Conservation (phyloP, 2,329 filamentous ascomycete species). For the Proliferodiscus dingleyae region DNA sequence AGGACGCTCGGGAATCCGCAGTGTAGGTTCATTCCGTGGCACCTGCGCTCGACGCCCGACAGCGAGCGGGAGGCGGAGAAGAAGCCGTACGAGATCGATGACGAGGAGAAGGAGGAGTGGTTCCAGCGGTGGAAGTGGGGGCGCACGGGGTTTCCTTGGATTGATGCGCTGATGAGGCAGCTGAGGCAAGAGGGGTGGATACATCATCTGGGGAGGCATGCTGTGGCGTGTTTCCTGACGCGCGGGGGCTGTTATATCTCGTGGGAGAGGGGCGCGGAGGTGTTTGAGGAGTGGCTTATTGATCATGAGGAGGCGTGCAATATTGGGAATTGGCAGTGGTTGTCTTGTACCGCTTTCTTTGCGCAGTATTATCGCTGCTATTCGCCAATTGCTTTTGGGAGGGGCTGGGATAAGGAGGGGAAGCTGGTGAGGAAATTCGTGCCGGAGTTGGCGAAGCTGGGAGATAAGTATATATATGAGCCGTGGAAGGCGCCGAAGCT, state of each 20-base stretch:
- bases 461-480: conserved; percentile 72
- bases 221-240: conserved; percentile 78
- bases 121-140: conserved; percentile 66
- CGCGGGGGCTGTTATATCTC: conserved; percentile 72
- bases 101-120: conserved; percentile 55
- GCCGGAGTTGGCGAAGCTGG: conserved; percentile 58
- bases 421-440: conserved; percentile 59
- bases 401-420: conserved; percentile 71
- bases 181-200: conserved; percentile 70
- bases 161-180: conserved; percentile 76
- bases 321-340: conserved; percentile 74
- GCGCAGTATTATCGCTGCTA: conserved; percentile 68
- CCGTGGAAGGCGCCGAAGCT: conserved; percentile 67
- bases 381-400: conserved; percentile 64
- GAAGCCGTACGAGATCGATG: conserved; percentile 61
- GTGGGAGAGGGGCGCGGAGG: conserved; percentile 74
- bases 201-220: conserved; percentile 71
- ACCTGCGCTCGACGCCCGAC: too few relatives aligned
- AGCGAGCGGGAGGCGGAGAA: too few relatives aligned
- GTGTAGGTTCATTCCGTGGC: conserved; percentile 75
- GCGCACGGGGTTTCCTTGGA: conserved; percentile 72
- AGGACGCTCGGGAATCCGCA: conserved; percentile 62
- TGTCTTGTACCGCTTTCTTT: conserved; percentile 72
- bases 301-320: conserved; percentile 74
- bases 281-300: conserved; percentile 71